Evolutionary conservation across 495 filamentous ascomycete species (phyloP), one percentile per base, ranked within the genome.

Genomic region (Aspergillus nanangensis): DNA sequence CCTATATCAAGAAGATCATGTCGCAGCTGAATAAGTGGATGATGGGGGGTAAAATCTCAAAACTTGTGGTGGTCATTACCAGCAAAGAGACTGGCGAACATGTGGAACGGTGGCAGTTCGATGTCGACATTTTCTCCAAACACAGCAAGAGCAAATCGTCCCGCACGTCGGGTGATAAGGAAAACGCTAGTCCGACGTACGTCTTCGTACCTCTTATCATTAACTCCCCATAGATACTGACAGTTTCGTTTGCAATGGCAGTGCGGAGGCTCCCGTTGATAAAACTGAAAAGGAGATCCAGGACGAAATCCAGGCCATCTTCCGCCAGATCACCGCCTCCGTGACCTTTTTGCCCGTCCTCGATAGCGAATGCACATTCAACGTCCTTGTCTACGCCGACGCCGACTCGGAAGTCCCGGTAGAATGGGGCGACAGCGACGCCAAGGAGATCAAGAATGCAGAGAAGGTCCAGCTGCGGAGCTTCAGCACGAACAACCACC

Each of bases 1-100:
- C 91, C 40, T 98, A 98, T 67, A 94, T 95, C 75, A 95, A 94
- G 72, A 95, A 93, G 71, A 95, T 96, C 67, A 96, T 95, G 88
- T 86, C 84, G 4, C 90, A 95, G 68, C 79, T 96, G 35, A 90
- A 92, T 68, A 86, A 84, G 58, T 98, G 93, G 93, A 97, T 96
- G 87, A 73, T 87, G 34, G 86, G 86, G 54, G 88, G 90, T 58
- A 97, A 97, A 70, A 94, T 98, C 55, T 90, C 85, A 11, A 97
- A 95, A 67, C 82, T 98, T 1, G 92, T 98, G 21, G 83, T 98
- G 22, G 92, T 97, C 15, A 88, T 98, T 55, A 96, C 92, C 1
- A 83, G 83, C 70, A 96, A 95, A 63, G 93, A 98, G 64, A 94
- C 90, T 2, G 93, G 94, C 20, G 94, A 96, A 66, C 86, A 93